phyloP scores from a whole-genome alignment of 192 early-diverging fungal genomes.

The Coemansia sp. region DNA sequence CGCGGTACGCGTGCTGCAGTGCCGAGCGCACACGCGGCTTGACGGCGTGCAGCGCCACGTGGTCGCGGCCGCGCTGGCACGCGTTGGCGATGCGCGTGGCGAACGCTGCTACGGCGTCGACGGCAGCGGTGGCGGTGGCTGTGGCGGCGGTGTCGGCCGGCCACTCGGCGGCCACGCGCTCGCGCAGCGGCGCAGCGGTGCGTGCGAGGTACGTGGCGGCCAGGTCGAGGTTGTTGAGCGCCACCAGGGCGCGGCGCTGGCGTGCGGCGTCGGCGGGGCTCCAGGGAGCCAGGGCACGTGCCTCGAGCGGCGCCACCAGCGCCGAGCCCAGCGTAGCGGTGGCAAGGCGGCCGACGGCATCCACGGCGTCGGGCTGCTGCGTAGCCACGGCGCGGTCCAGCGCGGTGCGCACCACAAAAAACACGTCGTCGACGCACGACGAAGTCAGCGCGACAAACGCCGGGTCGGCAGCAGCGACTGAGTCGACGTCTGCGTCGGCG shows the following conservation, averaged over 20 bases:
- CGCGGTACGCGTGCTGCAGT: slow-evolving; percentile 76
- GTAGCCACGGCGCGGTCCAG: slow-evolving; percentile 73
- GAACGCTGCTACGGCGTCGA: slow-evolving; percentile 37
- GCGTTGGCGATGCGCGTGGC: slow-evolving; percentile 46
- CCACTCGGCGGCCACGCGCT: slow-evolving; percentile 56
- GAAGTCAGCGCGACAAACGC: slow-evolving; percentile 27
- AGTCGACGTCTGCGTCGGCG: slow-evolving; percentile 5
- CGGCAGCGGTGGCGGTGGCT: slow-evolving; percentile 12
- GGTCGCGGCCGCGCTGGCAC: slow-evolving; percentile 68
- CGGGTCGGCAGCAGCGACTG: no score
- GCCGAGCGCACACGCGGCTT: slow-evolving; percentile 77
- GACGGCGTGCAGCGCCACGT: slow-evolving; percentile 73
- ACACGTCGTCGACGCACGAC: slow-evolving; percentile 86
- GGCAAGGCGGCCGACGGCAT: slow-evolving; percentile 66
- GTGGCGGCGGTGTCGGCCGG: neutral
- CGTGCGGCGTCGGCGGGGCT: slow-evolving; percentile 7
- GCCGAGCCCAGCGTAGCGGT: slow-evolving; percentile 46
- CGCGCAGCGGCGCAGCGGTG: slow-evolving; percentile 64
- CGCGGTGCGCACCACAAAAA: slow-evolving; percentile 83
- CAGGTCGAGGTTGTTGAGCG: slow-evolving; percentile 87
- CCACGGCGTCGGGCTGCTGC: slow-evolving; percentile 63
- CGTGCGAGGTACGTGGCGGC: slow-evolving; percentile 76
- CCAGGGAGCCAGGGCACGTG: slow-evolving; percentile 29
- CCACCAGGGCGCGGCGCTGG: slow-evolving; percentile 53
- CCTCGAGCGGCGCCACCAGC: slow-evolving; percentile 26